Evolutionary conservation across 73 alveolate species (phyloP), one percentile per base, ranked within the genome.

Genomic region (Durusdinium trenchii): DNA sequence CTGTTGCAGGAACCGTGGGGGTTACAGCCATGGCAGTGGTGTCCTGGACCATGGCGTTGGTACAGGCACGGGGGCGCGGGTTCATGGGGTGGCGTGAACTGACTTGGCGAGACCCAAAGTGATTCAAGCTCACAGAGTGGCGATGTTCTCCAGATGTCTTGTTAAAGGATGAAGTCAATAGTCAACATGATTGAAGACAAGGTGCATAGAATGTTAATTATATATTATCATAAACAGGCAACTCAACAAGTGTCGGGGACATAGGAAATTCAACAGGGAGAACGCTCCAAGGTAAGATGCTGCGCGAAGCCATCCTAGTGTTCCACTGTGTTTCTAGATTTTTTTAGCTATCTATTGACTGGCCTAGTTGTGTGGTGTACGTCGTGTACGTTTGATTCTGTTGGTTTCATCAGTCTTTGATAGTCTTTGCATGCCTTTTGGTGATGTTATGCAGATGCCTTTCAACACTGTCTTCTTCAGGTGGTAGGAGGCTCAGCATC

Each of bases 401-500:
- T 54, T 54, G 20, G 28, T 54, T 9, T 54, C 20, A 54, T 54
- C 20, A 12, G 64, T 54, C 20, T 54, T 54, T 20, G 64, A 12
- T 54, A 12, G 64, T 54, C 28, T 54, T 64, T 9, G 42, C 79
- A 18, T 28, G 6, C 38, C 28, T 6, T 6, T 64, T 28, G 79
- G 9, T 26, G 23, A 16, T 64, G 42, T 64, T 18, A 16, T 64
- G 9, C 42, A 10, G n/a, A 38, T 64, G 16, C 36, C 43, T 32
- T 67, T 67, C 20, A n/a, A 28, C 81, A 1, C 81, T 67, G 18
- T 6, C 32, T 67, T 67, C 43, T 42, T 18, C 69, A 90, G 89
- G 98, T 91, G 57, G 64, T 57, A 6, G 98, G 98, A 10, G 50
- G 98, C 82, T 91, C 98, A 40, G 98, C 89, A 69, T 91, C 98